Evolutionary conservation across 306 rosid species (phyloP), one percentile per base, ranked within the genome.

Genomic region (Vigna nakashimae): DNA sequence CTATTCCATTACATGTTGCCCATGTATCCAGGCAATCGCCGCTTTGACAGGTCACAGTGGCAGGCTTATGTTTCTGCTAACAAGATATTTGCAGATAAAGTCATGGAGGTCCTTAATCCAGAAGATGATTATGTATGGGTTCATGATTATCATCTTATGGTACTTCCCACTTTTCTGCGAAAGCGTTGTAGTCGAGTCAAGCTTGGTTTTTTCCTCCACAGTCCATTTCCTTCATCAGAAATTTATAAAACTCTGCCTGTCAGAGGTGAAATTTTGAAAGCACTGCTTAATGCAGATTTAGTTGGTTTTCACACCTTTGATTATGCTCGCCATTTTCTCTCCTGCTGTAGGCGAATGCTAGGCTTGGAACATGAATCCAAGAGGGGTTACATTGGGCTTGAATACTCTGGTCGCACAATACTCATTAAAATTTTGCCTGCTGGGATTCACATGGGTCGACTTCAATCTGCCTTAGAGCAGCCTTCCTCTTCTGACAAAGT

Each of bases 81-180:
- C 79, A 90, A 80, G 82, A 89, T 79, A 52, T 94, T 92, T 87
- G 97, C 98, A 0, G 85, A 89, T 62, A 92, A 84, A 86, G 91
- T 92, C 26, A 83, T 88, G 90, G 97, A 92, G 90, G 90, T 90
- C 65, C 77, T 89, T 51, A 92, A 88, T 86, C 86, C 91, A 1
- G 94, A 84, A 84, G 79, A 84, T 36, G 97, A 94, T 69, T 90
- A 48, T 82, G 96, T 94, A 7, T 94, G 97, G 98, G 82, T 94
- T 84, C 97, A 94, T 80, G 98, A 94, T 67, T 94, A 89, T 66
- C 98, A 94, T 81, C 96, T 94, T n/a, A 90, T 92, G 97, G 88
- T 92, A 77, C 94, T 94, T 64, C 98, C 98, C 22, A 89, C 98
- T 16, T 90, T 94, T 83, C 79, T 94, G 72, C 81, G 98, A 30